Evolutionary conservation across 169 alveolate genomes (phyloP).

Genomic region (Amoebophrya sp.): DNA sequence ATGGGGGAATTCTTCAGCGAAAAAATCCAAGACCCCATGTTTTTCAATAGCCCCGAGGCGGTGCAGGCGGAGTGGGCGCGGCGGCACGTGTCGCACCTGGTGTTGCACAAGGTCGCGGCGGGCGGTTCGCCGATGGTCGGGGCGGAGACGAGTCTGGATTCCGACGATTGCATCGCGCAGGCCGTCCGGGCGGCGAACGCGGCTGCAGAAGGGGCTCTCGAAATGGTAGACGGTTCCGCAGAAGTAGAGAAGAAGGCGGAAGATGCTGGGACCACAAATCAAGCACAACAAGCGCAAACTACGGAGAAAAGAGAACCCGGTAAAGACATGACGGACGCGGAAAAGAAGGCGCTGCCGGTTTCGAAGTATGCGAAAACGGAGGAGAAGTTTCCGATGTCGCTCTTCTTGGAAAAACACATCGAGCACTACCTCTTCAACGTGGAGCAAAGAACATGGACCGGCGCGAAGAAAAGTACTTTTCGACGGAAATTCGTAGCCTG

Average conservation of each 20-base stretch:
- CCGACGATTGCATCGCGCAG: background rate
- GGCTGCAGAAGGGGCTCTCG: background rate
- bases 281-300: background rate
- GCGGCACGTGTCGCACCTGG: too few relatives aligned
- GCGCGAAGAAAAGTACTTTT: background rate
- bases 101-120: too few relatives aligned
- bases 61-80: too few relatives aligned
- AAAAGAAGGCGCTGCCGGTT: background rate
- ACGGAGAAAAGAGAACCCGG: background rate
- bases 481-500: too few relatives aligned
- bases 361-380: background rate
- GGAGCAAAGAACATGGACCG: background rate
- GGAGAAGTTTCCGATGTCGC: background rate
- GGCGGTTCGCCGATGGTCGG: too few relatives aligned
- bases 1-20: background rate
- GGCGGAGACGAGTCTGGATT: background rate
- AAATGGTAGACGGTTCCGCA: background rate
- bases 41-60: background rate
- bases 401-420: background rate
- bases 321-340: background rate
- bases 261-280: background rate
- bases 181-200: background rate
- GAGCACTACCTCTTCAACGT: background rate
- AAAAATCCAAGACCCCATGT: background rate
- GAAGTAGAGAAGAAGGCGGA: background rate